Evolutionary conservation across 345 rosid genomes (phyloP), one percentile per base, ranked within the genome.

Genomic region (Acer campestre): DNA sequence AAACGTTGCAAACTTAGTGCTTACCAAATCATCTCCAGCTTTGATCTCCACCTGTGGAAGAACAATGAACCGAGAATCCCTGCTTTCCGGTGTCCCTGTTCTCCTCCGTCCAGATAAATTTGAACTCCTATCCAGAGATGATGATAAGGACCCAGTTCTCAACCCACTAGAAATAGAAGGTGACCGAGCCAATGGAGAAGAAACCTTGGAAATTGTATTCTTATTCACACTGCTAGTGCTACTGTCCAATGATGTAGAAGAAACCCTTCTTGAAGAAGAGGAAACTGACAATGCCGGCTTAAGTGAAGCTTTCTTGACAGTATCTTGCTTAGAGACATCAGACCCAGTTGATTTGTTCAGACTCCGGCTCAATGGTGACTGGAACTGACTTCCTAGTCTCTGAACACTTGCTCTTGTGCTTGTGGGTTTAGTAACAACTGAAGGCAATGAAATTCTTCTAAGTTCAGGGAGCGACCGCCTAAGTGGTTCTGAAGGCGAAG

Each of bases 11-110:
- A 72, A 38, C 9, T 71, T 35, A 67, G 66, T 70, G 73, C 92
- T 89, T 82, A 95, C 99, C 99, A 92, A 84, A 84, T 93, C 94
- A 87, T 95, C 96, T 65, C 97, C 86, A 75, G 94, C 98, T 86
- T 92, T 95, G 59, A 85, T 83, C 83, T 95, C 99, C 86, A 95
- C 96, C 71, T 91, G 97, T 14, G 99, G 99, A 80, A 95, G 97
- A 84, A 89, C 90, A 80, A 95, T 89, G 63, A 95, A 90, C 67
- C 89, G 85, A 9, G 96, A 90, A 84, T 92, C 91, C 35, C 85
- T 85, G 80, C 93, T 89, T 62, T 92, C 95, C 61, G 95, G 93
- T 44, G 90, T 91, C 12, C 84, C 84, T 23, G 80, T 49, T 81
- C 84, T 91, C 84, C 82, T 90, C 69, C 91, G 84, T 67, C 93